Evolutionary conservation across 2,329 filamentous ascomycete genomes (phyloP).

Genomic region (Cladophialophora yegresii): DNA sequence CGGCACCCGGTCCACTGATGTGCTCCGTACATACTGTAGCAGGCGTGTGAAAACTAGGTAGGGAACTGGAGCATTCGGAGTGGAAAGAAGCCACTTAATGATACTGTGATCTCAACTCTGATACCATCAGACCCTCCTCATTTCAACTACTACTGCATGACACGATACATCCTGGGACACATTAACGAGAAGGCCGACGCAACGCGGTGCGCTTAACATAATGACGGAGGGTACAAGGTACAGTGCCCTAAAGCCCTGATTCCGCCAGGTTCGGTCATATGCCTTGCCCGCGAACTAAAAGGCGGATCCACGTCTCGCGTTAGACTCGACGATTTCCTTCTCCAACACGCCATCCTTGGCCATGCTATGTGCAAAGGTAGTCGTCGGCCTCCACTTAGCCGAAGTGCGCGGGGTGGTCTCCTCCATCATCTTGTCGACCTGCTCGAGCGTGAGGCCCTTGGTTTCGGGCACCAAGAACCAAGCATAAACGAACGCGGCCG

Average conservation of each 20-base stretch:
- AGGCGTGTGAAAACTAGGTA: background rate
- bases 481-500: constrained; percentile 67
- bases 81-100: background rate
- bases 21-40: too few species aligned
- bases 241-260: too few species aligned
- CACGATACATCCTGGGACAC: too few species aligned
- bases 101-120: background rate
- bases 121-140: background rate
- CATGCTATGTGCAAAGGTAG: constrained; percentile 66
- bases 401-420: constrained; percentile 77
- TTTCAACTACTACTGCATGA: background rate
- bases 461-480: constrained; percentile 75
- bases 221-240: too few species aligned
- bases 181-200: background rate
- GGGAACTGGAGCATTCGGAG: too few species aligned
- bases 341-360: constrained; percentile 43
- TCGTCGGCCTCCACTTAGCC: constrained; percentile 71
- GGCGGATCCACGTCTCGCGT: background rate
- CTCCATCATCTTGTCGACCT: constrained; percentile 86
- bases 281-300: background rate
- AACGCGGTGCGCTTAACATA: background rate
- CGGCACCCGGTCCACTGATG: background rate
- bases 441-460: constrained; percentile 75
- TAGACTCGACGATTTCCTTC: background rate
- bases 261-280: too few species aligned